Base-by-base conservation (phyloP, 2,329 filamentous ascomycete species). In the Cladosporium sphaerospermum region DNA sequence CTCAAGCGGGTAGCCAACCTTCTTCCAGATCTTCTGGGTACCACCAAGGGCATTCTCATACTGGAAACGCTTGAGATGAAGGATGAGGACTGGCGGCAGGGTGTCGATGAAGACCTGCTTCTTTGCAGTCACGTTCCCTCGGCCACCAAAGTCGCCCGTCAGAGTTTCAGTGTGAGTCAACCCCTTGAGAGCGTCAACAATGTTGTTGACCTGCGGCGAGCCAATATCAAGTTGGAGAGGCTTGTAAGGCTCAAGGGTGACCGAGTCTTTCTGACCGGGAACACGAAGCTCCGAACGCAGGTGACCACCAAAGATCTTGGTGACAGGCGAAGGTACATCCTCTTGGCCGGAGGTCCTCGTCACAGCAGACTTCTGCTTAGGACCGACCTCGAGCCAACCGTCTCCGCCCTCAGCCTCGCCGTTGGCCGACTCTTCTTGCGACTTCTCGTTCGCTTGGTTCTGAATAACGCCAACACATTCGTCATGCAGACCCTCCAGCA, bases 21-120 rank as follows among this genome's bases (percentile, higher is more conserved):
- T 95, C 76, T 97, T 99, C 89, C 92, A 96, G 59, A 97, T 95
- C 77, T 99, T 99, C 64, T 96, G 86, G 0, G 90, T 95, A 19
- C 90, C 90, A 42, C 85, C 88, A 32, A 62, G 49, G 54, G 85
- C 82, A 56, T 84, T 88, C 64, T 97, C 90, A 63, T 96, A 97
- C 64, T 96, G 89, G 77, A 99, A 99, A 42, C 93, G 89, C 74
- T 99, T 99, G 40, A 99, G 78, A 66, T 99, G 93, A 8, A 99
- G 79, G 51, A 97, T 95, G 10, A 99, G 80, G 3, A 97, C 88
- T 0, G 90, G 89, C 0, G 93, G 93, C 13, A 97, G 76, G 1
- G 84, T 88, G 64, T 97, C 92, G 57, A 99, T 95, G 61, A 95
- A 90, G 2, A 96, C 85, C 69, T 97, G 93, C 73, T 97, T 99